Base-by-base conservation (phyloP, 768 basidiomycete genomes). In the Pulveroboletus sp. region DNA sequence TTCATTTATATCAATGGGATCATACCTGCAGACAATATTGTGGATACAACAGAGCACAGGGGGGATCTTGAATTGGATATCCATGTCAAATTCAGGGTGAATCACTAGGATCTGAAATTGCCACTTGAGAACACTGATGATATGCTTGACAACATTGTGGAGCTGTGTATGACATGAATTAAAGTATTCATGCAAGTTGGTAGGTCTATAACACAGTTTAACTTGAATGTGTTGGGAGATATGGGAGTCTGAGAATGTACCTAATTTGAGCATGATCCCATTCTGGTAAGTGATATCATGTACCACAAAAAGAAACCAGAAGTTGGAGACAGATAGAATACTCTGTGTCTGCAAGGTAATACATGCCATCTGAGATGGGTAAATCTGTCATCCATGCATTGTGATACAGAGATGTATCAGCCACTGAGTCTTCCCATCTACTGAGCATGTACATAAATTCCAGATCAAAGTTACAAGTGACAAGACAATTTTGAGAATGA, bases 91-190 rank as follows among this genome's bases (percentile, higher is more conserved):
- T 12, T 61, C 41, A 0, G 51, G 51, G 0, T 55, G 29, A n/a
- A 45, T 24, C 1, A 16, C 12, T 2, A 67, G 52, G n/a, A 62
- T 59, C 2, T 26, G 32, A 40, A 62, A 67, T 0, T 48, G 50
- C 4, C 40, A 22, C 43, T 65, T 67, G 16, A 64, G 11, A 29
- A 63, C 45, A 6, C 57, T 42, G 37, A 63, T 46, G 3, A 19
- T 19, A 8, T 6, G 13, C 31, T 48, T 31, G n/a, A 34, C 31
- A 12, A 34, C 24, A 20, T 29, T 29, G 27, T 12, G 12, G 12
- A 29, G 27, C 12, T 62, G 43, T 13, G 58, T 38, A 27, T 67
- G 65, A 4, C 52, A 47, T 5, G 60, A 53, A 38, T 64, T 66
- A 42, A 56, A 63, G 13, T 63, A 46, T 36, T 62, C 63, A 16